Conservation (phyloP, 2,329 filamentous ascomycete species). For the Claviceps fusiformis region DNA sequence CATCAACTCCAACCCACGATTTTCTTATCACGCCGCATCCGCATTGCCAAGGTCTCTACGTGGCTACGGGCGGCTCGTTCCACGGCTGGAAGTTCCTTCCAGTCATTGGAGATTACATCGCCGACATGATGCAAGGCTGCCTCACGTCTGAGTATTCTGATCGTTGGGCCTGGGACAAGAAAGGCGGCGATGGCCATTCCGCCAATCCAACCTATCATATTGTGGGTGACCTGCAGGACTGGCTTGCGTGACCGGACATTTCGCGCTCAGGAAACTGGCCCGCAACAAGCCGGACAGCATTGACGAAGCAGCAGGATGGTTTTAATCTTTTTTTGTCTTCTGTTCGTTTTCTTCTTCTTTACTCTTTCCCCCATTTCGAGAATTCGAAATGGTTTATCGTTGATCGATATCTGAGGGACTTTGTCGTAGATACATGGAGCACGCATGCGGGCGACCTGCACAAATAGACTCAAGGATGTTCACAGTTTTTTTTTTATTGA, state of each 20-base stretch:
- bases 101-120: constrained; percentile 45
- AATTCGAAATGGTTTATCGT: neutral
- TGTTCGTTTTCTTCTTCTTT: neutral
- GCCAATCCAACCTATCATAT: constrained; percentile 29
- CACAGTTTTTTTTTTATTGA: neutral
- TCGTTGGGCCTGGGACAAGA: constrained; percentile 33
- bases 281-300: neutral
- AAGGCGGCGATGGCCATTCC: constrained; percentile 25
- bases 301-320: neutral
- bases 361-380: neutral
- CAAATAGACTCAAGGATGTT: neutral
- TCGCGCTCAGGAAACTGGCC: neutral
- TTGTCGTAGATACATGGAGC: neutral
- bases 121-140: constrained; percentile 31
- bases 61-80: constrained; percentile 50
- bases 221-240: constrained; percentile 26
- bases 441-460: neutral
- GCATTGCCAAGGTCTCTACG: constrained; percentile 36
- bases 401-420: neutral
- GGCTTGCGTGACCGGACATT: constrained; percentile 14
- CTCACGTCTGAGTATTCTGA: constrained; percentile 24
- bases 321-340: neutral
- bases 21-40: constrained; percentile 43
- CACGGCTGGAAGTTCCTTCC: constrained; percentile 55
- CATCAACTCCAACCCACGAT: constrained; percentile 47